These are phyloP conservation scores for Filobasidium floriforme DNA, from an alignment of 768 basidiomycete genomes.

Conservation along the genomic window DNA sequence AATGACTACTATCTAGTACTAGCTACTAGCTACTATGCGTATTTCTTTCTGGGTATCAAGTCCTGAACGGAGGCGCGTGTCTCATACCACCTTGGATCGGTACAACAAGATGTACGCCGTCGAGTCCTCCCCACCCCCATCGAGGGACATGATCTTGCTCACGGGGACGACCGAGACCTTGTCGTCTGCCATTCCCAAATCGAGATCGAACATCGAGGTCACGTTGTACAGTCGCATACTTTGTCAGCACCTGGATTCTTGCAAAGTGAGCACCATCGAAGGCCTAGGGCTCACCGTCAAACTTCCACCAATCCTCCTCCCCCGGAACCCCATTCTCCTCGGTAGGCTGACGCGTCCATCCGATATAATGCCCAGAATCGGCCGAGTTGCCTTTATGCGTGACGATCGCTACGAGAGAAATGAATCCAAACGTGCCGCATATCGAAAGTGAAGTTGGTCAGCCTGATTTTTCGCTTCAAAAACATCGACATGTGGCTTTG, in stretches of 20 bases:
- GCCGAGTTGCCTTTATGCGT: conserved; percentile 95
- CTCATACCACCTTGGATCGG: conserved; percentile 44
- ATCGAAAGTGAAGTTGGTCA: not conserved
- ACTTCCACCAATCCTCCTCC: conserved; percentile 68
- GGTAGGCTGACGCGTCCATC: conserved; percentile 71
- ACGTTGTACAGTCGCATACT: not conserved
- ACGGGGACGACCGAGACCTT: conserved; percentile 75
- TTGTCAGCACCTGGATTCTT: not conserved
- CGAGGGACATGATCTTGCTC: conserved; percentile 74
- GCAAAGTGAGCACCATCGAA: not conserved
- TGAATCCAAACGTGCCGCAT: not conserved
- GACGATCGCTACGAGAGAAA: conserved; percentile 80
- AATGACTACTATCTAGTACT: too few relatives aligned
- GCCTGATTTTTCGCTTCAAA: too few relatives aligned
- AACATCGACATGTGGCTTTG: too few relatives aligned
- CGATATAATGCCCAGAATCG: conserved; percentile 94
- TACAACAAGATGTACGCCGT: conserved; percentile 84
- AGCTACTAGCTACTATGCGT: too few relatives aligned
- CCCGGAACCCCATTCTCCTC: conserved; percentile 57
- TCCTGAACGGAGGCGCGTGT: too few relatives aligned
- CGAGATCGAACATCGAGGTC: not conserved
- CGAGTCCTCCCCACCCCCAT: conserved; percentile 86
- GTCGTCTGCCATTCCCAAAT: conserved; percentile 59
- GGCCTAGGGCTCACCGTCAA: conserved; percentile 54
- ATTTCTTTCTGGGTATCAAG: too few relatives aligned